Evolutionary conservation across 2,329 filamentous ascomycete genomes (phyloP).

Genomic region (Epichloe coenophiala): DNA sequence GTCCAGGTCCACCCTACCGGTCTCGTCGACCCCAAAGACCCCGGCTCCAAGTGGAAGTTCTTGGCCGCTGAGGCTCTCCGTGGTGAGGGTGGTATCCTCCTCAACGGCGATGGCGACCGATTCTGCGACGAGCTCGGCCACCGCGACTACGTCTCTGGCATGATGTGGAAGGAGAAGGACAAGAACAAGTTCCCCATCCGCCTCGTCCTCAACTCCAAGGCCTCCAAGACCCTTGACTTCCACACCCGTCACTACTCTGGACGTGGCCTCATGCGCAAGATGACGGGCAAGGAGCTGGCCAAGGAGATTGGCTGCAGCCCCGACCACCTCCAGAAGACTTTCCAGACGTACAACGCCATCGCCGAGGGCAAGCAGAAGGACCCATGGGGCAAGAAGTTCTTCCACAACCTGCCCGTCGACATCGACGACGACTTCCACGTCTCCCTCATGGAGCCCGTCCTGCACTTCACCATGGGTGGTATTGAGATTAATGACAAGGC

Average conservation of each 20-base stretch:
- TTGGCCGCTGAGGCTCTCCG: constrained; percentile 95
- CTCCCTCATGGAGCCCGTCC: constrained; percentile 91
- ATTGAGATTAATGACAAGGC: constrained; percentile 99
- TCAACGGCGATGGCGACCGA: constrained; percentile 88
- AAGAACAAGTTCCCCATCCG: constrained; percentile 94
- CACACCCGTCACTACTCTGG: constrained; percentile 99
- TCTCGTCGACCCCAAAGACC: constrained; percentile 96
- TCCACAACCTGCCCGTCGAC: constrained; percentile 88
- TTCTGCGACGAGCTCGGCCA: constrained; percentile 98
- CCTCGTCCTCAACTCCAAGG: constrained; percentile 95
- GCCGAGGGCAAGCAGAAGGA: constrained; percentile 97
- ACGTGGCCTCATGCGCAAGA: constrained; percentile 99
- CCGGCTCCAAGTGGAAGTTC: constrained; percentile 97
- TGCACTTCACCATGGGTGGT: constrained; percentile 99
- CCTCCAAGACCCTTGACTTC: constrained; percentile 96
- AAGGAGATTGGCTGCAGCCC: constrained; percentile 93
- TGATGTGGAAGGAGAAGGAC: constrained; percentile 99
- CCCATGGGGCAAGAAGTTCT: constrained; percentile 95
- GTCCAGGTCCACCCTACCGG: constrained; percentile 98
- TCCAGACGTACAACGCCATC: constrained; percentile 87
- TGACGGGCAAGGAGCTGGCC: constrained; percentile 82
- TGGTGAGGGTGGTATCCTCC: constrained; percentile 91
- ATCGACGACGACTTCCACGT: constrained; percentile 95
- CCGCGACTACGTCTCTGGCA: constrained; percentile 96
- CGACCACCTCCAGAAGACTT: constrained; percentile 78